Percentiles rank a stretch among this genome's conserved stretches.
phyloP scores from a whole-genome alignment of 2,329 filamentous ascomycete species.

The Thermomyces lanuginosus region DNA sequence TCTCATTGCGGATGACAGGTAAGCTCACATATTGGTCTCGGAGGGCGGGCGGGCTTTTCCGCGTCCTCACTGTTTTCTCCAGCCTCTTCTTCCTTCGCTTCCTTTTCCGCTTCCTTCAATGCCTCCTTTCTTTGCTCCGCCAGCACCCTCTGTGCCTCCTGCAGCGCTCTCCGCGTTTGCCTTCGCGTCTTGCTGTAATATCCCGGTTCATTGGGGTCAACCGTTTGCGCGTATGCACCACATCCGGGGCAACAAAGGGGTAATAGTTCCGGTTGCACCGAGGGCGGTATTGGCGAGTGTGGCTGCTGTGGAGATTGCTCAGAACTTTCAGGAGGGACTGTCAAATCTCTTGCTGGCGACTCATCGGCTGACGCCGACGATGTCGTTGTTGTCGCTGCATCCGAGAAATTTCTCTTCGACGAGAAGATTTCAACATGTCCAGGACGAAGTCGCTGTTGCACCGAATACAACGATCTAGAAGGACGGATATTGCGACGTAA shows the following conservation, averaged over 20 bases:
- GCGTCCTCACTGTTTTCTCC: not conserved
- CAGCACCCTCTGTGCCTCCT: constrained; percentile 8
- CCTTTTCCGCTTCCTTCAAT: not conserved
- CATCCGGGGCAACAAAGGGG: constrained; percentile 46
- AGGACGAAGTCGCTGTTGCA: too few species aligned
- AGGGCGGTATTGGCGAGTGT: constrained; percentile 6
- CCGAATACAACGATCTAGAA: not conserved
- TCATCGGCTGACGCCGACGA: constrained; percentile 10
- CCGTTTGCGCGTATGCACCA: constrained; percentile 42
- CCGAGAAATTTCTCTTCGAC: too few species aligned
- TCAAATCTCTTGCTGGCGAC: constrained; percentile 10
- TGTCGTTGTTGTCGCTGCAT: too few species aligned
- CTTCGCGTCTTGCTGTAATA: constrained; percentile 39
- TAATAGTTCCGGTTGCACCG: constrained; percentile 15
- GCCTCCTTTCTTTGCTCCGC: constrained; percentile 2
- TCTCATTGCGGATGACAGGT: too few species aligned
- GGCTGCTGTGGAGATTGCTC: constrained; percentile 3
- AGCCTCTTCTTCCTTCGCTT: not conserved
- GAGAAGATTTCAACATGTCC: too few species aligned
- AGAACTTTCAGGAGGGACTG: constrained; percentile 8
- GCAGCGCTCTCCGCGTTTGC: constrained; percentile 26
- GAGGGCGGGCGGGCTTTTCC: too few species aligned
- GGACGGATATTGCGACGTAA: not conserved
- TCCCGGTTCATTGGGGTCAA: constrained; percentile 39
- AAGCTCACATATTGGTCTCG: too few species aligned